Conservation (phyloP, 2,329 filamentous ascomycete genomes). For the Emmonsiellopsis sp. region DNA sequence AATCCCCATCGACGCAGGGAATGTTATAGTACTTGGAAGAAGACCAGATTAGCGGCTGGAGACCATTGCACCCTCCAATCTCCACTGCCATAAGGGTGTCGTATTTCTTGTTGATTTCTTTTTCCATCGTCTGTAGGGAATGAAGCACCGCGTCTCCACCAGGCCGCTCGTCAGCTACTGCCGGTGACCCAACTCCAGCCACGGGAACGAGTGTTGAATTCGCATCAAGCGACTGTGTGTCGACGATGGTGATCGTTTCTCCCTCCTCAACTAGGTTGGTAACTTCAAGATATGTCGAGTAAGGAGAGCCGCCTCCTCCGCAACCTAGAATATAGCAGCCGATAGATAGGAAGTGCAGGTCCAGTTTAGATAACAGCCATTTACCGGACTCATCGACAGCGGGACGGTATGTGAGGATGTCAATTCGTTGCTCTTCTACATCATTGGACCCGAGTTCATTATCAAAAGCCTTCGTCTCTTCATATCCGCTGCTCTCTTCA, state of each 20-base stretch:
- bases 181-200: conserved; percentile 45
- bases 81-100: conserved; percentile 25
- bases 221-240: conserved; percentile 38
- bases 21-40: conserved; percentile 18
- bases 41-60: conserved; percentile 35
- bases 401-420: conserved; percentile 28
- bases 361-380: conserved; percentile 29
- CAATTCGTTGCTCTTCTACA: conserved; percentile 11
- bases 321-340: conserved; percentile 30
- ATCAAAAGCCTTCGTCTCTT: background rate
- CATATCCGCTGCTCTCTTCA: background rate
- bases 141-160: conserved; percentile 17
- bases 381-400: conserved; percentile 21
- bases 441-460: background rate
- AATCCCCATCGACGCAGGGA: conserved; percentile 37
- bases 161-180: conserved; percentile 19
- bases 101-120: conserved; percentile 24
- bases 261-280: conserved; percentile 24
- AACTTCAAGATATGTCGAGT: conserved; percentile 34
- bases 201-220: conserved; percentile 17
- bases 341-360: conserved; percentile 28
- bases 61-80: conserved; percentile 31
- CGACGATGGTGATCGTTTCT: conserved; percentile 36
- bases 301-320: conserved; percentile 33
- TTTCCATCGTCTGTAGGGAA: conserved; percentile 29